Conservation (phyloP, 805 yeast species). For the Ogataea dorogensis region DNA sequence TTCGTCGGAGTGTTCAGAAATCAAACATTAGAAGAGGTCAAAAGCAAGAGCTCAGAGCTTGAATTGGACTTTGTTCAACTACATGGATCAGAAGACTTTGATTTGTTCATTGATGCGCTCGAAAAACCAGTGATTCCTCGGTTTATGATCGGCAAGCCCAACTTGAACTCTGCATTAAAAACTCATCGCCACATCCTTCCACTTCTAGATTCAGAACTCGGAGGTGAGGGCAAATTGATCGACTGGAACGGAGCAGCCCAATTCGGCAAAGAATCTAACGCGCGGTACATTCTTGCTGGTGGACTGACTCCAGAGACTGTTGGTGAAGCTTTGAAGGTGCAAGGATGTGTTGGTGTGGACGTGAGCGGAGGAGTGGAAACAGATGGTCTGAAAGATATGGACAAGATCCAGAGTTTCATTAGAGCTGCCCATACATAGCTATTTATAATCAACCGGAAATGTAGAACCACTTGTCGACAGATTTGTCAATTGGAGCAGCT, state of each 20-base stretch:
- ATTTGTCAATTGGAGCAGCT: conserved; percentile 94
- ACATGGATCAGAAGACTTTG: conserved; percentile 72
- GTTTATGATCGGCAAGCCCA: conserved; percentile 58
- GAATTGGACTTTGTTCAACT: conserved; percentile 78
- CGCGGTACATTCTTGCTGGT: conserved; percentile 74
- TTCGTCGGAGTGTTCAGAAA: conserved; percentile 90
- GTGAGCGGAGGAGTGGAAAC: conserved; percentile 95
- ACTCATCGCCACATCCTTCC: conserved; percentile 49
- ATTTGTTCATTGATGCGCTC: conserved; percentile 39
- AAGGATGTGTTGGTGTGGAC: conserved; percentile 84
- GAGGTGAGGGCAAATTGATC: conserved; percentile 86
- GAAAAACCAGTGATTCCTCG: conserved; percentile 69
- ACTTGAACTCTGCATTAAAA: conserved; percentile 23
- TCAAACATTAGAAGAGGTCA: conserved; percentile 66
- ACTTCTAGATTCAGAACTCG: conserved; percentile 80
- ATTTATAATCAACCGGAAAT: conserved; percentile 60
- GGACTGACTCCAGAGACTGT: conserved; percentile 83
- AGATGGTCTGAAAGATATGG: conserved; percentile 65
- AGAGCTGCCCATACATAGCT: conserved; percentile 39
- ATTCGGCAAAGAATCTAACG: conserved; percentile 33
- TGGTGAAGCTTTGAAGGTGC: conserved; percentile 42
- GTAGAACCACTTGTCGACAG: conserved; percentile 98
- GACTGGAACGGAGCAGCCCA: conserved; percentile 61
- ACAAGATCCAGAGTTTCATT: conserved; percentile 62
- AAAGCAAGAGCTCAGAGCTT: conserved; percentile 40